Conservation (phyloP, 2,329 filamentous ascomycete species). For the Colletotrichum scovillei region DNA sequence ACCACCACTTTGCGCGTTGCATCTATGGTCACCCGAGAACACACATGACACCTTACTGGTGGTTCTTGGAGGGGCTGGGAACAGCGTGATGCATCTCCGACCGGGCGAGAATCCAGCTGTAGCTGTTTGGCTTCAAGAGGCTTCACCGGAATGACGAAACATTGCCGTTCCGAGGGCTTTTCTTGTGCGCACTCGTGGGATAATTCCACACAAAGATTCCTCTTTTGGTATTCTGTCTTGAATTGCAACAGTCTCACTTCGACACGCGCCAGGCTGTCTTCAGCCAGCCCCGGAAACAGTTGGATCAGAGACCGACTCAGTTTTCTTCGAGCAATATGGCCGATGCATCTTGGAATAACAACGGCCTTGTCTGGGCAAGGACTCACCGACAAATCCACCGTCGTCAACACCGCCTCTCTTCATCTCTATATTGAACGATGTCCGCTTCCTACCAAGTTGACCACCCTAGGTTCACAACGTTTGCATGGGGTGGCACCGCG, state of each 20-base stretch:
- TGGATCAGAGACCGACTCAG: conserved; percentile 13
- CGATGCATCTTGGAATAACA: neutral
- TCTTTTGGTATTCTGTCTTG: neutral
- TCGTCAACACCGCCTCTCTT: neutral
- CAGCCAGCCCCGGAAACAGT: neutral
- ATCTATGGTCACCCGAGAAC: neutral
- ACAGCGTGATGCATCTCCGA: neutral
- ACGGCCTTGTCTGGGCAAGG: neutral
- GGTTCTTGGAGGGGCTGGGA: neutral
- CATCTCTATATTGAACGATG: neutral
- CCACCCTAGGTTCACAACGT: neutral
- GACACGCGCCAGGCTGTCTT: neutral
- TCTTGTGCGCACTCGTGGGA: too few relatives aligned
- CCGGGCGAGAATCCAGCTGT: neutral
- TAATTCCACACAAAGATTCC: neutral
- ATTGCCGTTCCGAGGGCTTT: neutral
- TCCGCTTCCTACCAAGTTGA: neutral
- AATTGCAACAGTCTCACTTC: conserved; percentile 1
- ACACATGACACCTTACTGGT: neutral
- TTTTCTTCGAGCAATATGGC: neutral
- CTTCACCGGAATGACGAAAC: neutral
- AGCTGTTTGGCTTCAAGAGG: neutral
- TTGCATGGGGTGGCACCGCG: neutral
- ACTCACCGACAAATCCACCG: neutral
- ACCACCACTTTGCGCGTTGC: neutral